Conservation (phyloP, 2,329 filamentous ascomycete species). For the Chrysosporium keratinophilum region DNA sequence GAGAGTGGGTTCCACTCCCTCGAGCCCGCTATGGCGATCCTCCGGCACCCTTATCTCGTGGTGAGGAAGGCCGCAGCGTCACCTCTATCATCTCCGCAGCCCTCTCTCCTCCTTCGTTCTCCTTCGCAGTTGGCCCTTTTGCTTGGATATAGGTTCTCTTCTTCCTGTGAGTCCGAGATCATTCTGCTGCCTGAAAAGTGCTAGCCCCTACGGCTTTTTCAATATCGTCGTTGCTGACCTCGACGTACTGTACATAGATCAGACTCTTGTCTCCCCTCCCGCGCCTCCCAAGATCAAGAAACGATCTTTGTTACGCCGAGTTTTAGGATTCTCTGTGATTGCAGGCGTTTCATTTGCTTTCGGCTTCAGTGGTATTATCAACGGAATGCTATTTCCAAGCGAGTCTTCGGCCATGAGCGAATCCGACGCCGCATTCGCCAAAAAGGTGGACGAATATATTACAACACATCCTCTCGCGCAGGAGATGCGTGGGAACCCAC, state of each 20-base stretch:
- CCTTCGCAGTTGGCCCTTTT: not conserved
- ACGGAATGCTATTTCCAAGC: conserved; percentile 46
- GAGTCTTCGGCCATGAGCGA: conserved; percentile 63
- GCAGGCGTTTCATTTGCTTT: conserved; percentile 27
- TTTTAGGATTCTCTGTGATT: conserved; percentile 30
- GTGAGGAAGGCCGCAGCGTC: not conserved
- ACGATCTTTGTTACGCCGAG: conserved; percentile 26
- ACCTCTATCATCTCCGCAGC: not conserved
- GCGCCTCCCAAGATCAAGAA: conserved; percentile 16
- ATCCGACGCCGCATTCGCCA: conserved; percentile 43
- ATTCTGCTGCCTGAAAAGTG: not conserved
- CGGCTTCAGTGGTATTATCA: conserved; percentile 28
- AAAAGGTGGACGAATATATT: conserved; percentile 61
- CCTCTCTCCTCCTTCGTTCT: not conserved
- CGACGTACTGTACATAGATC: conserved; percentile 1
- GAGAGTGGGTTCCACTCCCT: conserved; percentile 1
- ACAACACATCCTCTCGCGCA: conserved; percentile 62
- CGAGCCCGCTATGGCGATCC: not conserved
- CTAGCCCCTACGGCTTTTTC: not conserved
- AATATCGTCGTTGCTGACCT: not conserved
- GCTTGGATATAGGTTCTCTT: conserved; percentile 4
- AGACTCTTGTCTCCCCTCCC: not conserved
- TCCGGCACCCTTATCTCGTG: not conserved
- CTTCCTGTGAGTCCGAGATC: conserved; percentile 5
- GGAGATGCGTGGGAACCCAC: conserved; percentile 55